Evolutionary conservation across 371 early-diverging fungal species (phyloP), one percentile per base, ranked within the genome.

Genomic region (Rhizopus stolonifer): DNA sequence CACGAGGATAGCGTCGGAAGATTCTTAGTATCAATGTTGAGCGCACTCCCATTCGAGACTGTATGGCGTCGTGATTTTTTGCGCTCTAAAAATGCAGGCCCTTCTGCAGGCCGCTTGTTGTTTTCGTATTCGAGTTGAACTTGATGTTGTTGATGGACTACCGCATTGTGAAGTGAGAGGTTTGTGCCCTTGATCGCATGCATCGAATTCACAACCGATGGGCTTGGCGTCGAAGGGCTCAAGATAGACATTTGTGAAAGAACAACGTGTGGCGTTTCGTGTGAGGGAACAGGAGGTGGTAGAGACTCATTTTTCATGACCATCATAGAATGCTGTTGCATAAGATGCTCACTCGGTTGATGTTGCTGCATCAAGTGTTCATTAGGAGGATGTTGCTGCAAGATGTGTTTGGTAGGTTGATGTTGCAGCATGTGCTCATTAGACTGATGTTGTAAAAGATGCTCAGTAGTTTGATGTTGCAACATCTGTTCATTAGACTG

Each of bases 51-150:
- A 4, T 49, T 62, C 3, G 67, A 67, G 9, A 64, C 55, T 5
- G 64, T 64, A 26, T 64, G 64, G 23, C 64, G 38, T 59, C 64
- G 45, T 9, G 56, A 54, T 36, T 64, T 64, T 34, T 59, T 64
- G 14, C 52, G 52, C 24, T 42, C 39, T 14, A 40, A 38, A 6
- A 25, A 25, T 8, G 29, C 19, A 26, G 29, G 29, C n/a, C 52
- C 49, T 6, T 36, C 18, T n/a, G 33, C 22, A 3, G 31, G 18
- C 10, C 29, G 22, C 18, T 24, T 54, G 39, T 24, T 60, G 54
- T n/a, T 46, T 21, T 23, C 49, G 49, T 33, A 2, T 2, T n/a
- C 21, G 8, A 10, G 21, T 18, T 42, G 18, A 7, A 9, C 1
- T 8, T 53, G 58, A 42, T 53, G 54, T 47, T 63, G 63, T 13